Conservation (phyloP, 2,329 filamentous ascomycete species). For the Xylaria sp. region DNA sequence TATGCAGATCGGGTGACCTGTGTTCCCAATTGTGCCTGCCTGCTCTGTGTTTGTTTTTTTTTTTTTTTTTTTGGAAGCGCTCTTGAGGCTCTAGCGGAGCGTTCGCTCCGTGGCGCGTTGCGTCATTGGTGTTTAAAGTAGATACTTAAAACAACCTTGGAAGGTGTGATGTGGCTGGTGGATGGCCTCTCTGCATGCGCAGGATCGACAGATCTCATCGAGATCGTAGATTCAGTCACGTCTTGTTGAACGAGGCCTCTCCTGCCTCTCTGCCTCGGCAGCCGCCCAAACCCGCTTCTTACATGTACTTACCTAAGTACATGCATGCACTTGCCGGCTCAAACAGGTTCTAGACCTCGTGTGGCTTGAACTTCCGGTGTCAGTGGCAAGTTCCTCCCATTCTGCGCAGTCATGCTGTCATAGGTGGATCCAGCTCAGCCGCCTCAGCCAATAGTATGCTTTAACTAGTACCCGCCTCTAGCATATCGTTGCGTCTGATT, state of each 20-base stretch:
- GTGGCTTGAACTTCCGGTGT: conserved; percentile 3
- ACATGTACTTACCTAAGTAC: too few relatives aligned
- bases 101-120: conserved; percentile 4
- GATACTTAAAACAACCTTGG: too few relatives aligned
- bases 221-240: conserved; percentile 1
- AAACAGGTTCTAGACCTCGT: conserved; percentile 17
- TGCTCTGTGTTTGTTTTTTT: too few relatives aligned
- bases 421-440: neutral
- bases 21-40: neutral
- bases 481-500: conserved; percentile 5
- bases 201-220: conserved; percentile 17
- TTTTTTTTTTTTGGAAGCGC: too few relatives aligned
- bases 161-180: conserved; percentile 6
- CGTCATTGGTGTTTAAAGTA: neutral
- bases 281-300: neutral
- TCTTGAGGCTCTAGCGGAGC: conserved; percentile 19
- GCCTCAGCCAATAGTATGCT: neutral
- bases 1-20: neutral
- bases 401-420: conserved; percentile 18
- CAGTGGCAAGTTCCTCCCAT: neutral
- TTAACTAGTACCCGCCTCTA: neutral
- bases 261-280: neutral
- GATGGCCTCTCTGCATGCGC: too few relatives aligned
- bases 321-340: too few relatives aligned
- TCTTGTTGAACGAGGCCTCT: neutral